A percentile compares a stretch with the other conserved stretches of the same genome.
Evolutionary conservation across 2,329 filamentous ascomycete genomes (phyloP).

Genomic region (Aspergillus puulaauensis): DNA sequence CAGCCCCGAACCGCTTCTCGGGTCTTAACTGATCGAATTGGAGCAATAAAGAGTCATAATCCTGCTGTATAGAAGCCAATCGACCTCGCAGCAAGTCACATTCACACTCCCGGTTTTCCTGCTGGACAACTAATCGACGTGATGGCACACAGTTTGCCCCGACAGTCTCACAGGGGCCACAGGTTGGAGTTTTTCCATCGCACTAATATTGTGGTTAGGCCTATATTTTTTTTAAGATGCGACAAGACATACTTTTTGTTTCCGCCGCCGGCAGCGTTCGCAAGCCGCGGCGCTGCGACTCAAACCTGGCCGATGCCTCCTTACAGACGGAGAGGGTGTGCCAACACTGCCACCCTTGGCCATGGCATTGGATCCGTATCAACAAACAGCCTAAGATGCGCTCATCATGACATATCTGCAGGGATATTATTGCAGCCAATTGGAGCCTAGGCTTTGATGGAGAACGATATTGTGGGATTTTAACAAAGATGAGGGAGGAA

Average conservation of each 20-base stretch:
- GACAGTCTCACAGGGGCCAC: background rate
- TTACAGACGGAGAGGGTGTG: conserved; percentile 3
- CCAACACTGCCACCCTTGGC: background rate
- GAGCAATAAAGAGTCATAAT: background rate
- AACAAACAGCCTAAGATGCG: background rate
- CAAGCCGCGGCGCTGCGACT: conserved; percentile 24
- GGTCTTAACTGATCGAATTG: background rate
- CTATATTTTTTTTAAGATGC: background rate
- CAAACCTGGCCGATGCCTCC: conserved; percentile 18
- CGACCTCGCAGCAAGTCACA: background rate
- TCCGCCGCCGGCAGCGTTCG: conserved; percentile 20
- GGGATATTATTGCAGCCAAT: too few relatives aligned
- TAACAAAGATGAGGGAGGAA: background rate
- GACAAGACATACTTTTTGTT: conserved; percentile 4
- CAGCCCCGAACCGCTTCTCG: background rate
- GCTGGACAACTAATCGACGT: background rate
- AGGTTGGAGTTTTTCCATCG: conserved; percentile 5
- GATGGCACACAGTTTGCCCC: conserved; percentile 5
- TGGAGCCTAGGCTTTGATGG: too few relatives aligned
- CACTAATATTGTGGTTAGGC: background rate
- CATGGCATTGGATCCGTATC: background rate
- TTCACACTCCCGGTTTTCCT: background rate
- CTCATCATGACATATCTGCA: background rate
- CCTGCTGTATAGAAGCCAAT: background rate
- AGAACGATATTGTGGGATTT: too few relatives aligned